Percentiles rank a stretch among this genome's conserved stretches.
Conservation (phyloP, 2,329 filamentous ascomycete genomes). For the Fusarium paranaense region DNA sequence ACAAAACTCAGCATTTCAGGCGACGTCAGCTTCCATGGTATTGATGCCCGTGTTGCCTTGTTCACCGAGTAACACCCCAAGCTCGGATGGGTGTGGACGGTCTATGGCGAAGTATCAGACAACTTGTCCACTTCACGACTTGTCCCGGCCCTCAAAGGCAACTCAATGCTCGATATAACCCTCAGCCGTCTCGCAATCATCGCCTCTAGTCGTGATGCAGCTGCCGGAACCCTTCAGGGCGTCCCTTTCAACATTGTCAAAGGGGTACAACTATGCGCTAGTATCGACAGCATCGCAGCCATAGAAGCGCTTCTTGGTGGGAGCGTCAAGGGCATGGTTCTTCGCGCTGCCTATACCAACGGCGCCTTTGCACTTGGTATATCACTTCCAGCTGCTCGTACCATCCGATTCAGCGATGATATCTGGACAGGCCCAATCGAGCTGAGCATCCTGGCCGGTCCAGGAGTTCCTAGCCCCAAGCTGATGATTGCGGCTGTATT, state of each 20-base stretch:
- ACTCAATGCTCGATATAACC: not conserved
- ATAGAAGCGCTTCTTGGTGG: not conserved
- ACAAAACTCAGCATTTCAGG: not conserved
- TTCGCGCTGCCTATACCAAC: not conserved
- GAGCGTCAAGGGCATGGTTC: not conserved
- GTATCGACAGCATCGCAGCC: not conserved
- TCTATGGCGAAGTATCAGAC: not conserved
- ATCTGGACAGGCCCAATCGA: not conserved
- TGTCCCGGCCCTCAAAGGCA: not conserved
- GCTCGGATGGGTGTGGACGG: not conserved
- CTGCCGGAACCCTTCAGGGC: not conserved
- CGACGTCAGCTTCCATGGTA: not conserved
- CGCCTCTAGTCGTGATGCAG: not conserved
- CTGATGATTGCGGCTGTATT: not conserved
- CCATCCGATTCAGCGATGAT: not conserved
- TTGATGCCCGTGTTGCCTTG: not conserved
- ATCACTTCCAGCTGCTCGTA: not conserved
- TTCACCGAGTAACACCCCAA: not conserved
- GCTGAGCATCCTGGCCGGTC: not conserved
- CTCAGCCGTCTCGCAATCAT: not conserved
- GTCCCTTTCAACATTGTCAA: not conserved
- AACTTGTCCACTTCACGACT: not conserved
- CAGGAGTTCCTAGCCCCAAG: not conserved
- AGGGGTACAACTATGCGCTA: not conserved
- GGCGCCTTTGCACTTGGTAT: not conserved